Conservation (phyloP, 805 yeast genomes). For the Vanderwaltozyma tropicalis region DNA sequence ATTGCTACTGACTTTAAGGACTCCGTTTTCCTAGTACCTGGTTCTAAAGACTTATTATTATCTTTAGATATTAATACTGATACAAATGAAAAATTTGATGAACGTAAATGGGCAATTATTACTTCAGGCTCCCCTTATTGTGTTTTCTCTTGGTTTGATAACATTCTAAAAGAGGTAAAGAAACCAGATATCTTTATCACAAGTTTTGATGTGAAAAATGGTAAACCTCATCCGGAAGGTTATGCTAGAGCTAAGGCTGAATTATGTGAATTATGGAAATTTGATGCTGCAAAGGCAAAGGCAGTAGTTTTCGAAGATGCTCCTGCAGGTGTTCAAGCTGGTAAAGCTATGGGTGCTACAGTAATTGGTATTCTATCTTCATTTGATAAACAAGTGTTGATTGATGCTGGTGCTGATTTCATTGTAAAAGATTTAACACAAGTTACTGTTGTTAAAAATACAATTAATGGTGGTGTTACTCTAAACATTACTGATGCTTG, state of each 20-base stretch:
- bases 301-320: slow-evolving; percentile 75
- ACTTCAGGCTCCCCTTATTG: slow-evolving; percentile 66
- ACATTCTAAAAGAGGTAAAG: slow-evolving; percentile 39
- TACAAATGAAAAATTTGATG: slow-evolving; percentile 17
- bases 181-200: slow-evolving; percentile 69
- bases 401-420: slow-evolving; percentile 66
- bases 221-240: slow-evolving; percentile 79
- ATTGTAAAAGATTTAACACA: slow-evolving; percentile 55
- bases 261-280: slow-evolving; percentile 33
- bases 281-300: slow-evolving; percentile 14
- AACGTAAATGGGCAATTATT: slow-evolving; percentile 66
- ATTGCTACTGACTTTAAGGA: slow-evolving; percentile 59
- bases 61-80: slow-evolving; percentile 31
- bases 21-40: slow-evolving; percentile 57
- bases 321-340: slow-evolving; percentile 72
- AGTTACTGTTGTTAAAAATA: slow-evolving; percentile 10
- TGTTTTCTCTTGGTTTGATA: slow-evolving; percentile 62
- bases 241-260: slow-evolving; percentile 47
- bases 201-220: slow-evolving; percentile 58
- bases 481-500: slow-evolving; percentile 6
- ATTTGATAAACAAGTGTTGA: slow-evolving; percentile 50
- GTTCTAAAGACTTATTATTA: slow-evolving; percentile 50
- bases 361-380: slow-evolving; percentile 71
- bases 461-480: slow-evolving; percentile 3
- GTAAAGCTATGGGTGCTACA: slow-evolving; percentile 64